A percentile compares a stretch with the other conserved stretches of the same genome.
phyloP scores from a whole-genome alignment of 1,284 basidiomycete species.

The Testicularia cyperi region DNA sequence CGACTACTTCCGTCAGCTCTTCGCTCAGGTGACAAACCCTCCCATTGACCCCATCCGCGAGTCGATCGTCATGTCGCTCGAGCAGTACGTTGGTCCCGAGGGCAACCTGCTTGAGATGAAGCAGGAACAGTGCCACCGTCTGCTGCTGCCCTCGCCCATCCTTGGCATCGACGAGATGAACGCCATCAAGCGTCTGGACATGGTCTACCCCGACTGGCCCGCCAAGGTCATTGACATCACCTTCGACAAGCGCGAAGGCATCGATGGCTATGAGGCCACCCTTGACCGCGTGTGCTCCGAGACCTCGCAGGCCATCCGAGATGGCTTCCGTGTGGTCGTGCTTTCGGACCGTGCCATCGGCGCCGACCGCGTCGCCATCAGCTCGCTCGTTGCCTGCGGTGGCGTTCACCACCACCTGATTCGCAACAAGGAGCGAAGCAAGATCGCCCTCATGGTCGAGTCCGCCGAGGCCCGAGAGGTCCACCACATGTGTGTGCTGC shows the following conservation, averaged over 20 bases:
- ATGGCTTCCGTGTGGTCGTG: conserved; percentile 48
- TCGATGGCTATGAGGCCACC: conserved; percentile 50
- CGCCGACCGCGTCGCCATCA: conserved; percentile 51
- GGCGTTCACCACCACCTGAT: conserved; percentile 58
- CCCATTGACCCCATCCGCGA: conserved; percentile 59
- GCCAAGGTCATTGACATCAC: conserved; percentile 55
- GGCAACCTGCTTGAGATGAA: conserved; percentile 57
- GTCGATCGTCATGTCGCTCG: conserved; percentile 57
- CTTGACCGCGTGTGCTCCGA: conserved; percentile 55
- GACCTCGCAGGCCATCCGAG: conserved; percentile 51
- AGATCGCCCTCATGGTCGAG: conserved; percentile 55
- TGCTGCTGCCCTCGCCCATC: conserved; percentile 49
- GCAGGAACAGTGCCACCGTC: conserved; percentile 54
- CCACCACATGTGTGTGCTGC: conserved; percentile 57
- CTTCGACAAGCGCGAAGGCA: conserved; percentile 51
- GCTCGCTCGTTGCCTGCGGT: conserved; percentile 53
- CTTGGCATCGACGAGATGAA: conserved; percentile 53
- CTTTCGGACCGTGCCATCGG: conserved; percentile 54
- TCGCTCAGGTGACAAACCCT: conserved; percentile 59
- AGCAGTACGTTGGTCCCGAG: conserved; percentile 57
- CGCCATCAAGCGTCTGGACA: conserved; percentile 51
- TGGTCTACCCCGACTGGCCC: conserved; percentile 47
- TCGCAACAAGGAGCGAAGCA: conserved; percentile 57
- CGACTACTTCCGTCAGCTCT: conserved; percentile 59
- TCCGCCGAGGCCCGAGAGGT: conserved; percentile 57